Evolutionary conservation across 495 filamentous ascomycete species (phyloP).

Genomic region (Lichina pygmaea): DNA sequence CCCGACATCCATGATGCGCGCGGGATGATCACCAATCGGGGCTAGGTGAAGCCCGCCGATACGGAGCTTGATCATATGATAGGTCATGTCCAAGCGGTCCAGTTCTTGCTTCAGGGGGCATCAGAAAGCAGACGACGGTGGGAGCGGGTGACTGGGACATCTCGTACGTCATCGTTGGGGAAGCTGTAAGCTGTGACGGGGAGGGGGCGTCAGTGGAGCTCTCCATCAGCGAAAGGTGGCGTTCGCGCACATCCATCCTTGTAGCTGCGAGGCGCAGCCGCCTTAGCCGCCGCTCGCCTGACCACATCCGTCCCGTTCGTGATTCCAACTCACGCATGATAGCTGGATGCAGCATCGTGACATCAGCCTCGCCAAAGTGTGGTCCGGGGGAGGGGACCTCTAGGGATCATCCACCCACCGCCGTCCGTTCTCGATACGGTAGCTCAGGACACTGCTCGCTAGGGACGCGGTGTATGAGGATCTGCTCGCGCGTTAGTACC

Average conservation of each 20-base stretch:
- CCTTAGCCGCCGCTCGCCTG: not conserved
- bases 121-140: not conserved
- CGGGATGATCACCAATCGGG: conserved; percentile 24
- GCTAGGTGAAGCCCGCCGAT: conserved; percentile 30
- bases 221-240: not conserved
- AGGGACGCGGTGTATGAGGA: conserved; percentile 2
- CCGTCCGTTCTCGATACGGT: conserved; percentile 1
- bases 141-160: not conserved
- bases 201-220: not conserved
- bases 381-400: not conserved
- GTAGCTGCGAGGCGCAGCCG: not conserved
- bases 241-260: not conserved
- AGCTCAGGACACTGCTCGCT: not conserved
- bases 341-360: too few species aligned
- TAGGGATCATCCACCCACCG: not conserved
- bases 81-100: conserved; percentile 42
- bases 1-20: conserved; percentile 40
- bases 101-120: conserved; percentile 19
- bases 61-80: conserved; percentile 29
- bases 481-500: not conserved
- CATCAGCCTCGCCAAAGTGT: not conserved
- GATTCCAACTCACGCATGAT: not conserved
- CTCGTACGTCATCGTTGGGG: conserved; percentile 3
- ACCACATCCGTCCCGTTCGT: not conserved
- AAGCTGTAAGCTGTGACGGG: not conserved